Percentiles rank a stretch among this genome's conserved stretches.
Conservation (phyloP, 2,329 filamentous ascomycete genomes). For the Dissoconium aciculare region DNA sequence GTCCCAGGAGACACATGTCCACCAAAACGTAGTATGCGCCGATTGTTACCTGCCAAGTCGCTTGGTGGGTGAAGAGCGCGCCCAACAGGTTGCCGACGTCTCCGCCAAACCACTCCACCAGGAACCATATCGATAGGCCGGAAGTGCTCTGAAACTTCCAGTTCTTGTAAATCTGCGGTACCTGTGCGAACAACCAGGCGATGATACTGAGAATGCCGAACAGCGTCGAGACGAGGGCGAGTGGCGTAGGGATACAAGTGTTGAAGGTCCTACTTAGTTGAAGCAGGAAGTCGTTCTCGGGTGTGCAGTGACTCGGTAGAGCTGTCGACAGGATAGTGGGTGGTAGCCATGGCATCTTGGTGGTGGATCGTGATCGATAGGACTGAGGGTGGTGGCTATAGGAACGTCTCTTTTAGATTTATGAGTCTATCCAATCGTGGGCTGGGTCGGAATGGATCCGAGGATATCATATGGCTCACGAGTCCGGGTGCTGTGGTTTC, state of each 20-base stretch:
- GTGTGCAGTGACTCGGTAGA: slow-evolving; percentile 46
- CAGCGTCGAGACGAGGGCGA: slow-evolving; percentile 46
- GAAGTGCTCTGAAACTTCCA: slow-evolving; percentile 48
- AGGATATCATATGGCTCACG: too few species aligned
- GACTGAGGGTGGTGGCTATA: neutral
- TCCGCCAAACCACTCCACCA: slow-evolving; percentile 51
- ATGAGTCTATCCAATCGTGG: too few species aligned
- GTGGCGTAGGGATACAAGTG: slow-evolving; percentile 47
- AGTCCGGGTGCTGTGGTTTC: too few species aligned
- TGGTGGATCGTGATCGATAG: slow-evolving; percentile 3
- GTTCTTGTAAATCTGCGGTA: slow-evolving; percentile 57
- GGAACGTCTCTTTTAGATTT: too few species aligned
- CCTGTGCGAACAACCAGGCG: slow-evolving; percentile 54
- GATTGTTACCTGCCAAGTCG: slow-evolving; percentile 50
- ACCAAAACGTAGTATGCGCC: slow-evolving; percentile 53
- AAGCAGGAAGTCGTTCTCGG: slow-evolving; percentile 42
- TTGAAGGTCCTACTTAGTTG: slow-evolving; percentile 44
- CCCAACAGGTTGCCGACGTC: slow-evolving; percentile 49
- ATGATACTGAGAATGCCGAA: slow-evolving; percentile 49
- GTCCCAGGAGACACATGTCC: slow-evolving; percentile 45
- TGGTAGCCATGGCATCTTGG: slow-evolving; percentile 19
- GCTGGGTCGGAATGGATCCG: too few species aligned
- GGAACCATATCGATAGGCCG: slow-evolving; percentile 49
- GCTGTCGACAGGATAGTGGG: slow-evolving; percentile 20
- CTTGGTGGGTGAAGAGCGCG: slow-evolving; percentile 48